Percentiles rank a stretch among this genome's conserved stretches.
phyloP scores from a whole-genome alignment of 1,139 yeast species.

The Kodamaea sp. region DNA sequence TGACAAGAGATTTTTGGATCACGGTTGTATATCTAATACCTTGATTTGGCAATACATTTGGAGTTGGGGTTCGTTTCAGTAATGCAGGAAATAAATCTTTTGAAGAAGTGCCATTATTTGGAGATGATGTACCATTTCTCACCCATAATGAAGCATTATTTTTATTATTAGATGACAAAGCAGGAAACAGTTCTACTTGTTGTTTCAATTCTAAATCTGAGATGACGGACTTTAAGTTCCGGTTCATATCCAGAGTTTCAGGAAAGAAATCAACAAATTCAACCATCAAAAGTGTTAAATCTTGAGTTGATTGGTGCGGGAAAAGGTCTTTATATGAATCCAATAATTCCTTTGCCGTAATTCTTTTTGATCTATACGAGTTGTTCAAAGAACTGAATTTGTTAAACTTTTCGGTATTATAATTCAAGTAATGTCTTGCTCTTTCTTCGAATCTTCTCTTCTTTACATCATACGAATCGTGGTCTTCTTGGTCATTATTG shows the following conservation, averaged over 20 bases:
- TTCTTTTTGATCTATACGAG: constrained; percentile 42
- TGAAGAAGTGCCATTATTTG: constrained; percentile 2
- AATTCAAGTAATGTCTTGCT: constrained; percentile 71
- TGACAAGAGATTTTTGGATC: constrained; percentile 21
- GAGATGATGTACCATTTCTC: constrained; percentile 4
- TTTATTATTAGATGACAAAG: constrained; percentile 12
- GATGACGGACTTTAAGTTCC: constrained; percentile 24
- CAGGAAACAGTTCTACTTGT: constrained; percentile 30
- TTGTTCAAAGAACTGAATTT: constrained; percentile 50
- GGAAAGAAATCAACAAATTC: constrained; percentile 59
- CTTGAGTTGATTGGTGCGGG: constrained; percentile 35
- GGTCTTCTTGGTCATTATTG: constrained; percentile 24
- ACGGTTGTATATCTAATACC: constrained; percentile 45
- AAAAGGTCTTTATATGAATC: constrained; percentile 54
- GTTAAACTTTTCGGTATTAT: constrained; percentile 45
- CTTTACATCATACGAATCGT: constrained; percentile 49
- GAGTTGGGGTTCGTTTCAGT: constrained; percentile 34
- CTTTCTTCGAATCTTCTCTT: constrained; percentile 73
- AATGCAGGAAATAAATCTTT: constrained; percentile 53
- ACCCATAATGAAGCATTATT: constrained; percentile 27
- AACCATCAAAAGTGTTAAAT: constrained; percentile 49
- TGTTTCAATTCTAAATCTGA: constrained; percentile 20
- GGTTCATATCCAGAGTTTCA: constrained; percentile 25
- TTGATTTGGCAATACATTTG: constrained; percentile 16
- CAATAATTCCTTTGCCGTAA: constrained; percentile 50